A percentile compares a stretch with the other conserved stretches of the same genome.
These are phyloP conservation scores for Ceriops tagal DNA, from an alignment of 345 rosid species.

Conservation along the genomic window DNA sequence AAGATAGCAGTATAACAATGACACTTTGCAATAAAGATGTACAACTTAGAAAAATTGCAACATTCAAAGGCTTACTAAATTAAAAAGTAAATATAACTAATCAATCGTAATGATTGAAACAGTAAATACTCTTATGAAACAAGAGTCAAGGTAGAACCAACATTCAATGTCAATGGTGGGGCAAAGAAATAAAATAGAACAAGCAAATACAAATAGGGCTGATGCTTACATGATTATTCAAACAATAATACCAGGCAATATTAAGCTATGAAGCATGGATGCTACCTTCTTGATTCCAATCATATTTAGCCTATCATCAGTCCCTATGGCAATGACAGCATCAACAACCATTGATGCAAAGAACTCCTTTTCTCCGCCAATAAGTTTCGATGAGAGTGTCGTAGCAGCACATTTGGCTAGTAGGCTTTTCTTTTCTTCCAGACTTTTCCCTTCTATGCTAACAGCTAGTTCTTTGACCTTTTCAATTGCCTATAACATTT, in stretches of 20 bases:
- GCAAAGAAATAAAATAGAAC: too few relatives aligned
- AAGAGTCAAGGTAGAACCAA: too few relatives aligned
- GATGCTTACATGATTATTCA: too few relatives aligned
- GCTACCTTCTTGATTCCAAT: conserved; percentile 92
- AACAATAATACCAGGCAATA: too few relatives aligned
- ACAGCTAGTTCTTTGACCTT: conserved; percentile 82
- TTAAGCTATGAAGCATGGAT: too few relatives aligned
- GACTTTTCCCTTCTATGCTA: conserved; percentile 90
- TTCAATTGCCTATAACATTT: conserved; percentile 64
- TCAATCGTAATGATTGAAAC: too few relatives aligned
- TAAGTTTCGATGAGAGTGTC: conserved; percentile 95
- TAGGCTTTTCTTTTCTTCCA: conserved; percentile 85
- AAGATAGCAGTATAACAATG: not conserved
- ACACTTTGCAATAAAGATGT: not conserved
- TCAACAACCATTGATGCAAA: conserved; percentile 93
- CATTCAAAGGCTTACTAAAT: not conserved
- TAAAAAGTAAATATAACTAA: not conserved
- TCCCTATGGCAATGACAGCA: conserved; percentile 84
- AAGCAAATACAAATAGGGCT: too few relatives aligned
- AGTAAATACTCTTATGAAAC: too few relatives aligned
- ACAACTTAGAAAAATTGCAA: not conserved
- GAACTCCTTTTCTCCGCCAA: conserved; percentile 96
- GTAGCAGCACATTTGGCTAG: conserved; percentile 94
- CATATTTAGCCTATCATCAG: conserved; percentile 80
- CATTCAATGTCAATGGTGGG: too few relatives aligned